Percentiles rank a stretch among this genome's conserved stretches.
Evolutionary conservation across 345 rosid genomes (phyloP).

Genomic region (Durio zibethinus): DNA sequence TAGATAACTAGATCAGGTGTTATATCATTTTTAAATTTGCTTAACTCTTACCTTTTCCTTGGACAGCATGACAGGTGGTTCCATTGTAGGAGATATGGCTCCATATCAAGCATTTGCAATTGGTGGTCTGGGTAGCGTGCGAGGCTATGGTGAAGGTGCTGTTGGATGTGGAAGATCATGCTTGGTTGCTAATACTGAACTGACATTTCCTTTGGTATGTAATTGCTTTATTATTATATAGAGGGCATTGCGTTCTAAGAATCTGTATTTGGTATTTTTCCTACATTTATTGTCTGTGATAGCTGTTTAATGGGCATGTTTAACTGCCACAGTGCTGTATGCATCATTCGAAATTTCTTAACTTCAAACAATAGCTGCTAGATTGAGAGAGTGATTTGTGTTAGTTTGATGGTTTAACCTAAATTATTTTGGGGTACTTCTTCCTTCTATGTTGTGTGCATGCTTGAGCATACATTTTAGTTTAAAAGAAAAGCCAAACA

Average conservation of each 20-base stretch:
- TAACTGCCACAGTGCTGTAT: neutral
- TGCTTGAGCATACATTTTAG: neutral
- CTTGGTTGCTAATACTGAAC: conserved; percentile 76
- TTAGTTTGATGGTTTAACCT: neutral
- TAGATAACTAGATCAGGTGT: neutral
- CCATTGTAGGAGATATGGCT: conserved; percentile 98
- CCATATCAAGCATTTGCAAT: conserved; percentile 97
- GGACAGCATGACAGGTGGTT: conserved; percentile 87
- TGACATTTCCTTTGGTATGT: conserved; percentile 78
- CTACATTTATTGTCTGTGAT: neutral
- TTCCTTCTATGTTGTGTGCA: neutral
- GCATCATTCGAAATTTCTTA: neutral
- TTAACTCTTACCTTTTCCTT: conserved; percentile 32
- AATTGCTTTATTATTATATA: neutral
- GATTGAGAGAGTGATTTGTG: neutral
- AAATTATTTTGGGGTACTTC: neutral
- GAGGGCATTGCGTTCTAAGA: neutral
- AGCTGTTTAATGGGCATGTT: neutral
- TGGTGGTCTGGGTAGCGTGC: conserved; percentile 83
- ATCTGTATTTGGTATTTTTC: neutral
- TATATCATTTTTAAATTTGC: conserved; percentile 3
- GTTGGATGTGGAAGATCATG: conserved; percentile 95
- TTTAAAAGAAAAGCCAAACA: neutral
- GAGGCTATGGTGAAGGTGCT: conserved; percentile 96
- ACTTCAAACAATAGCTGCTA: neutral